Base-by-base conservation (phyloP, 805 yeast species). In the Suhomyces sp. region DNA sequence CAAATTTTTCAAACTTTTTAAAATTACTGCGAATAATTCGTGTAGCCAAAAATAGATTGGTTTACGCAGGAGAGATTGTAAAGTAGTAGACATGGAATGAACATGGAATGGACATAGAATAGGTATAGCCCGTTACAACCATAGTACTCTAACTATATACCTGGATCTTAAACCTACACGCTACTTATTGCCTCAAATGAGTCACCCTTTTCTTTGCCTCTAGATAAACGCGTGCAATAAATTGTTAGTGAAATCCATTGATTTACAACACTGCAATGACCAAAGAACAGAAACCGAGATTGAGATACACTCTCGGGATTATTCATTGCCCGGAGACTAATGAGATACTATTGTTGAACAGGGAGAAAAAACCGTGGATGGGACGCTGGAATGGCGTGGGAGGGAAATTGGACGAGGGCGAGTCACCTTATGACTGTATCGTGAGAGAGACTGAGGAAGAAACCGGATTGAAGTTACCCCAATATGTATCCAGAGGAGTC, bases 301-400 rank as follows among this genome's bases (percentile, higher is more conserved):
- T 59, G 41, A 60, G 54, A 44, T 66, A 64, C 53, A 66, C 70
- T 15, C 53, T 66, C 8, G 70, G 70, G n/a, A 62, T 66, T 49
- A 54, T 65, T 15, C 55, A 64, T 46, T 71, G 75, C 53, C 54
- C 55, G 1, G 75, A 69, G 45, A 63, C 69, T 22, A 55, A 63
- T 36, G 61, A 70, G 42, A 59, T 74, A 15, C 68, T 75, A 10
- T 58, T 76, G 6, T 60, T 76, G 17, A 76, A 76, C 51, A 61
- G 80, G 23, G 69, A 72, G 52, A 76, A 76, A 52, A 61, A 68
- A 9, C 80, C 80, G 1, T 74, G 78, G 76, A 76, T 75, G 79
- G 80, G 80, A 13, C 61, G 72, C 47, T 76, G 79, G 79, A 75
- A 76, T 57, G 80, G 79, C 10, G 78, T 76, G 10, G 79, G 79